These are phyloP conservation scores for Torulaspora globosa DNA, from an alignment of 1,139 yeast species.

Conservation along the genomic window DNA sequence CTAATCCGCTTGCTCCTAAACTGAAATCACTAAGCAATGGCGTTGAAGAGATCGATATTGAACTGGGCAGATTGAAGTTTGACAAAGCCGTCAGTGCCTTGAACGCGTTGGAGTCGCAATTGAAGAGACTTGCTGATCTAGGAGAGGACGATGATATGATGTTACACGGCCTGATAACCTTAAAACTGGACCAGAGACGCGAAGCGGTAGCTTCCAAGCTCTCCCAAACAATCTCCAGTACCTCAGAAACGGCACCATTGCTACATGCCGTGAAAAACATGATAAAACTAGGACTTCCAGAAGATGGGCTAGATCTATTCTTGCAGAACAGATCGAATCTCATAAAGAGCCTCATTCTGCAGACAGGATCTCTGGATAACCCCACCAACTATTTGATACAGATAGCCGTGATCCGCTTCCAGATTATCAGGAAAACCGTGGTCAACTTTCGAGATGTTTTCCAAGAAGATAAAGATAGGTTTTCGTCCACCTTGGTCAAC, in stretches of 20 bases:
- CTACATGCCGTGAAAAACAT: constrained; percentile 40
- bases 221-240: constrained; percentile 34
- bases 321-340: constrained; percentile 45
- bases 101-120: constrained; percentile 21
- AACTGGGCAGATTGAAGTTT: constrained; percentile 30
- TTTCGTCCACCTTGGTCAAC: constrained; percentile 44
- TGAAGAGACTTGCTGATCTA: constrained; percentile 17
- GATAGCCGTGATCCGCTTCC: constrained; percentile 57
- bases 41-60: constrained; percentile 33
- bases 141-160: constrained; percentile 40
- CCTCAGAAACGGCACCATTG: constrained; percentile 35
- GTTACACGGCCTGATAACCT: constrained; percentile 41
- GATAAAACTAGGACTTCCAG: constrained; percentile 42
- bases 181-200: constrained; percentile 43
- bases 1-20: constrained; percentile 20
- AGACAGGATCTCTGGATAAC: constrained; percentile 53
- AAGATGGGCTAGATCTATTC: constrained; percentile 47
- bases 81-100: constrained; percentile 28
- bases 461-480: constrained; percentile 38
- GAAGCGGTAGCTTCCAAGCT: constrained; percentile 32
- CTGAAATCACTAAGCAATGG: constrained; percentile 28
- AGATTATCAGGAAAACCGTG: constrained; percentile 49
- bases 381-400: constrained; percentile 54
- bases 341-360: constrained; percentile 45
- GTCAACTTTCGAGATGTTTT: constrained; percentile 46